Evolutionary conservation across 2,329 filamentous ascomycete species (phyloP).

Genomic region (Ilyonectria sp.): DNA sequence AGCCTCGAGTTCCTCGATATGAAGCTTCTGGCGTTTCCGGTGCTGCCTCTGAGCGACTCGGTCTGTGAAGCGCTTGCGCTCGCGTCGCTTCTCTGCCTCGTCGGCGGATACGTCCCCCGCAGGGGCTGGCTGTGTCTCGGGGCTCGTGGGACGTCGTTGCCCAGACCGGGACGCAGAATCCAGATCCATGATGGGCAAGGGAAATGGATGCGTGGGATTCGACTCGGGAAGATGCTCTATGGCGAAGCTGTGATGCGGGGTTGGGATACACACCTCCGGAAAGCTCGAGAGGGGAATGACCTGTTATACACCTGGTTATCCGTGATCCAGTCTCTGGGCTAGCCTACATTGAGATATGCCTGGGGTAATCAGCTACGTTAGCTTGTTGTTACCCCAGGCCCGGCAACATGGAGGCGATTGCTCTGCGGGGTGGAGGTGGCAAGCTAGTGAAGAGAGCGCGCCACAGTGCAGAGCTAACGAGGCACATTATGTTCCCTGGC

Average conservation of each 20-base stretch:
- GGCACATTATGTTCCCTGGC: no score
- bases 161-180: neutral
- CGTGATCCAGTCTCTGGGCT: neutral
- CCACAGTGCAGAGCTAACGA: no score
- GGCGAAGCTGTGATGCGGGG: no score
- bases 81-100: constrained; percentile 6
- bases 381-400: no score
- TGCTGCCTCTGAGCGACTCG: constrained; percentile 24
- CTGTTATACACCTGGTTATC: neutral
- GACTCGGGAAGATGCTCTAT: no score
- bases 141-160: neutral
- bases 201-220: neutral
- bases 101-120: neutral
- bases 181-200: neutral
- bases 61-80: constrained; percentile 26
- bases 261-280: neutral
- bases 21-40: constrained; percentile 27
- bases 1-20: constrained; percentile 24
- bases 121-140: neutral
- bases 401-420: no score
- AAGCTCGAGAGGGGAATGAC: neutral
- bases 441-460: no score
- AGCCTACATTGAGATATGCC: neutral
- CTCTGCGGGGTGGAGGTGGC: no score
- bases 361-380: neutral